phyloP scores from a whole-genome alignment of 352 stramenopile species.

The Phytophthora fragariae region DNA sequence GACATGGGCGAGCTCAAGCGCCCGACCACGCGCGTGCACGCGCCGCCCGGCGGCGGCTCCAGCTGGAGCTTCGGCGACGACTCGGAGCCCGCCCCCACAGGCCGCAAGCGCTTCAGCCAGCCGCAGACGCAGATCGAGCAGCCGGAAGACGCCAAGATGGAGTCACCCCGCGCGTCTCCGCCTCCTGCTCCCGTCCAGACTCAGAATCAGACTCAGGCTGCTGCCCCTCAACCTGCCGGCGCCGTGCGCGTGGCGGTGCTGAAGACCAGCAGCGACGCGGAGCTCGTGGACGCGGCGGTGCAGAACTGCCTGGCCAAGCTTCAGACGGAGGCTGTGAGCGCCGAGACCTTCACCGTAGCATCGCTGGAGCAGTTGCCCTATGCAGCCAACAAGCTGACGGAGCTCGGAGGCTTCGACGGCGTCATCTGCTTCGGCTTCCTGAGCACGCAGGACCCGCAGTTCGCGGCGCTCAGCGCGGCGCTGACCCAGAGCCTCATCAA shows the following conservation, averaged over 20 bases:
- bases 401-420: constrained; percentile 71
- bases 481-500: constrained; percentile 83
- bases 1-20: constrained; percentile 88
- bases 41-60: constrained; percentile 76
- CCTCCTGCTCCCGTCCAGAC: constrained; percentile 23
- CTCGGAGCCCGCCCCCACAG: constrained; percentile 16
- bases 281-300: constrained; percentile 70
- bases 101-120: constrained; percentile 35
- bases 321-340: constrained; percentile 37
- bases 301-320: constrained; percentile 66
- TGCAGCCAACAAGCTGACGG: constrained; percentile 82
- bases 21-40: constrained; percentile 80
- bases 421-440: constrained; percentile 86
- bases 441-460: constrained; percentile 70
- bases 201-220: constrained; percentile 26
- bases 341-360: constrained; percentile 76
- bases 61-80: constrained; percentile 79
- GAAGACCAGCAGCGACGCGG: constrained; percentile 76
- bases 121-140: constrained; percentile 9
- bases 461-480: constrained; percentile 59
- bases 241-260: constrained; percentile 70
- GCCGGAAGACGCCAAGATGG: constrained; percentile 27
- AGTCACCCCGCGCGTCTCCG: constrained; percentile 14
- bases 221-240: constrained; percentile 31
- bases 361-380: constrained; percentile 81